These are phyloP conservation scores for Nitzschia sp. DNA, from an alignment of 108 stramenopile species.

Conservation along the genomic window DNA sequence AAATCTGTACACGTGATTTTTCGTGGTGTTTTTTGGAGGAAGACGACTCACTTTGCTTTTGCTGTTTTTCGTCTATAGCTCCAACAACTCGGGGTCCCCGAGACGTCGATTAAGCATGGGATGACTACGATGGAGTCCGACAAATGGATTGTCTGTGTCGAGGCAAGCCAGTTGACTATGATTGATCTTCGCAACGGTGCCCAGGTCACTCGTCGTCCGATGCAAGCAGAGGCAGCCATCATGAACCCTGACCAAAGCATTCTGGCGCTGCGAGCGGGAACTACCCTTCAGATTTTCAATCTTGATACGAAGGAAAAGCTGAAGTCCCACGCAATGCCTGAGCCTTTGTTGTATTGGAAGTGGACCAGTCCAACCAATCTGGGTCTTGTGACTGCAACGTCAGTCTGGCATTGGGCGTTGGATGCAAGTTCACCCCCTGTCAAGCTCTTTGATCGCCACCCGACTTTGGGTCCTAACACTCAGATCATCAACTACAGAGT, in stretches of 20 bases:
- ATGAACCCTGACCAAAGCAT: constrained; percentile 96
- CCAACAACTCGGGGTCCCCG: constrained; percentile 90
- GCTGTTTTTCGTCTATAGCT: constrained; percentile 45
- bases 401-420: constrained; percentile 95
- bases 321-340: constrained; percentile 89
- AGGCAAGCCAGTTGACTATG: constrained; percentile 88
- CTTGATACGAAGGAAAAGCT: constrained; percentile 93
- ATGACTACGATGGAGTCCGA: constrained; percentile 90
- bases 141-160: constrained; percentile 93
- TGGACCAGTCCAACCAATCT: constrained; percentile 91
- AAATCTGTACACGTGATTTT: not conserved
- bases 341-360: constrained; percentile 94
- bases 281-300: constrained; percentile 97
- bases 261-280: constrained; percentile 91
- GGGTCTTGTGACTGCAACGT: constrained; percentile 91
- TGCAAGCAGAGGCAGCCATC: constrained; percentile 97
- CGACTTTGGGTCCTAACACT: constrained; percentile 78
- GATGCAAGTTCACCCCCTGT: constrained; percentile 73
- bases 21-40: not conserved
- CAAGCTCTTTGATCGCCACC: constrained; percentile 96
- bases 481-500: constrained; percentile 99
- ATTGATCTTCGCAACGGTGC: constrained; percentile 91
- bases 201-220: constrained; percentile 92
- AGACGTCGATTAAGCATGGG: constrained; percentile 90
- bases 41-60: not conserved